Evolutionary conservation across 495 filamentous ascomycete species (phyloP).

Genomic region (Cenococcum geophilum): DNA sequence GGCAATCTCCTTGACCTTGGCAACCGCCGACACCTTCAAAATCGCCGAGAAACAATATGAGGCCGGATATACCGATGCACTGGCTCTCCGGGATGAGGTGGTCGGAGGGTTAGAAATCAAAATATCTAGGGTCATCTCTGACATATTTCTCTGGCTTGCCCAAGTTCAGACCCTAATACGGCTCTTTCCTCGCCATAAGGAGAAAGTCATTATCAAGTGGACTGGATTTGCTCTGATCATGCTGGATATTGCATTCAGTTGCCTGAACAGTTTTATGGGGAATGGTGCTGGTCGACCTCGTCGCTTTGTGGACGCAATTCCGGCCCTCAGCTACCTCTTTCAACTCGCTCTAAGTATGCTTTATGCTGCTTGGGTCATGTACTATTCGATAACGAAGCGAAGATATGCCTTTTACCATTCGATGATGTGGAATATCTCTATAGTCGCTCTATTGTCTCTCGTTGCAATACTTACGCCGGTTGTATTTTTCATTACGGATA

Average conservation of each 20-base stretch:
- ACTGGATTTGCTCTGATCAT: conserved; percentile 88
- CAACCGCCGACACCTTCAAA: conserved; percentile 79
- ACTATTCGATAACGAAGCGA: conserved; percentile 88
- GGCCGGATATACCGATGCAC: conserved; percentile 64
- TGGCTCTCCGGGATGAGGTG: conserved; percentile 63
- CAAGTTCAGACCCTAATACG: conserved; percentile 95
- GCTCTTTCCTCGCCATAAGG: conserved; percentile 90
- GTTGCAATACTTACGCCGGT: conserved; percentile 79
- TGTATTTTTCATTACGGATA: conserved; percentile 93
- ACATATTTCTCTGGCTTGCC: conserved; percentile 93
- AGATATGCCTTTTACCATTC: conserved; percentile 89
- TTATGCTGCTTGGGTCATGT: conserved; percentile 93
- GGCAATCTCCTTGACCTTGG: conserved; percentile 86
- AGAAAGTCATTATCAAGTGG: conserved; percentile 99
- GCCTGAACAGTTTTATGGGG: conserved; percentile 77
- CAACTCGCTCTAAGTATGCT: conserved; percentile 80
- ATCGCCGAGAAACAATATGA: conserved; percentile 76
- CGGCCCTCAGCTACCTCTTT: conserved; percentile 90
- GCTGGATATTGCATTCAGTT: conserved; percentile 81
- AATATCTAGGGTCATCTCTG: conserved; percentile 82
- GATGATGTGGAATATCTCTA: conserved; percentile 83
- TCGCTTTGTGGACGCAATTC: conserved; percentile 79
- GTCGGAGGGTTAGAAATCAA: conserved; percentile 77
- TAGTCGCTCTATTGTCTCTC: conserved; percentile 76
- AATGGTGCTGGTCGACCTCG: conserved; percentile 54